Evolutionary conservation across 73 alveolate genomes (phyloP), one percentile per base, ranked within the genome.

Genomic region (Effrenium voratum): DNA sequence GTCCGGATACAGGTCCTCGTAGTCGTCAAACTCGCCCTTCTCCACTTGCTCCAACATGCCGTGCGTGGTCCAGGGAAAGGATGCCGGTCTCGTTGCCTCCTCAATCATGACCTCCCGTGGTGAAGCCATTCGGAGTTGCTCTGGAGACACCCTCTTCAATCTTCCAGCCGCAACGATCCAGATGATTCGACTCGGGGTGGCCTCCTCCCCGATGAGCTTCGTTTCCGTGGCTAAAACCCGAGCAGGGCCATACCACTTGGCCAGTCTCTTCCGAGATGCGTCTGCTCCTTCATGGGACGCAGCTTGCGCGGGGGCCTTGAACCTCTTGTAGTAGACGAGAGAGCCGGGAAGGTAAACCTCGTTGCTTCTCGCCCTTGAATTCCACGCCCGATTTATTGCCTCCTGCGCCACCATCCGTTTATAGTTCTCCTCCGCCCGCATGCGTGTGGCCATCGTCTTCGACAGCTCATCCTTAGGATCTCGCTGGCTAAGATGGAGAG

Each of bases 161-260:
- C 72, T 0, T 0, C 70, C 92, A 0, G 59, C 47, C 3, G 72
- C 68, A 1, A 50, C 28, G 3, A n/a, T 47, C 92, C 92, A 81
- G 0, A 81, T 15, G 73, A 47, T 81, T 0, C 28, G 72, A 34
- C 73, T 16, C 0, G 91, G 68, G 6, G 40, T 46, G 3, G 44
- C 46, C 1, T 0, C 12, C 8, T 46, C 72, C 6, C 16, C 44
- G 15, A 22, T 32, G 36, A 47, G 70, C 72, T 45, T 47, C 32
- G 91, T 80, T 72, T 80, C 91, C 22, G 70, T 46, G 49, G 91
- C 91, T n/a, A 47, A 12, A 5, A 47, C 72, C 0, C 91, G 3
- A 0, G 70, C 91, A 0, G 91, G 91, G 1, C 91, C 91, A 22
- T 46, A 80, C 46, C 44, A 80, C 6, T 72, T 1, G 22, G 70